Evolutionary conservation across 1,139 yeast genomes (phyloP).

Genomic region (Candida albicans): DNA sequence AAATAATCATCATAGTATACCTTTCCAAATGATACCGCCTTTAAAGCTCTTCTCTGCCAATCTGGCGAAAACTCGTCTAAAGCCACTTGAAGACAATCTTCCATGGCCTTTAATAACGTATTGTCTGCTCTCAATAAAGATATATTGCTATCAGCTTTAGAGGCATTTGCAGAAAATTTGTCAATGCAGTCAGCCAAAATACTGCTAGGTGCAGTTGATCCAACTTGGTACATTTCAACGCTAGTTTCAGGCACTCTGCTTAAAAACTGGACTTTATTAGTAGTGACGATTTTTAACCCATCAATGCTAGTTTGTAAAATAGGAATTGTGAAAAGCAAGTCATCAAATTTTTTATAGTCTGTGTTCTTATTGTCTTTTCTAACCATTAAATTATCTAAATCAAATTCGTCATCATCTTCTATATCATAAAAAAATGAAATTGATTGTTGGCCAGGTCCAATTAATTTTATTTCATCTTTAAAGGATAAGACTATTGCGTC

Average conservation of each 20-base stretch:
- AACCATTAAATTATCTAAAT: slow-evolving; percentile 22
- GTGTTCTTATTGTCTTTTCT: slow-evolving; percentile 12
- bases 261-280: slow-evolving; percentile 59
- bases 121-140: slow-evolving; percentile 56
- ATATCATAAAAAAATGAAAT: slow-evolving; percentile 47
- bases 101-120: slow-evolving; percentile 61
- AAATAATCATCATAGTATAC: slow-evolving; percentile 49
- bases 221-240: slow-evolving; percentile 70
- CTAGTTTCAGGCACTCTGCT: slow-evolving; percentile 62
- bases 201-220: slow-evolving; percentile 82
- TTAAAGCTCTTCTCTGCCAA: slow-evolving; percentile 77
- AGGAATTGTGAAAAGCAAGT: slow-evolving; percentile 36
- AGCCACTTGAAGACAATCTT: slow-evolving; percentile 73
- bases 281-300: slow-evolving; percentile 68
- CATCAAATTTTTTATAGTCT: slow-evolving; percentile 14
- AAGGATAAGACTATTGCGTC: slow-evolving; percentile 70
- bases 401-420: slow-evolving; percentile 34
- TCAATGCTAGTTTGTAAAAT: slow-evolving; percentile 56
- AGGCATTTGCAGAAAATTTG: slow-evolving; percentile 65
- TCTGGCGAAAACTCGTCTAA: slow-evolving; percentile 70
- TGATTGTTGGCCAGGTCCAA: slow-evolving; percentile 72
- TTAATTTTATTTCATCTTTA: slow-evolving; percentile 63
- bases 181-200: slow-evolving; percentile 82
- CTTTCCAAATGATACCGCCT: slow-evolving; percentile 88
- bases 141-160: slow-evolving; percentile 79